A percentile compares a stretch with the other conserved stretches of the same genome.
phyloP scores from a whole-genome alignment of 164 flowering plant species.

The Saururus chinensis region DNA sequence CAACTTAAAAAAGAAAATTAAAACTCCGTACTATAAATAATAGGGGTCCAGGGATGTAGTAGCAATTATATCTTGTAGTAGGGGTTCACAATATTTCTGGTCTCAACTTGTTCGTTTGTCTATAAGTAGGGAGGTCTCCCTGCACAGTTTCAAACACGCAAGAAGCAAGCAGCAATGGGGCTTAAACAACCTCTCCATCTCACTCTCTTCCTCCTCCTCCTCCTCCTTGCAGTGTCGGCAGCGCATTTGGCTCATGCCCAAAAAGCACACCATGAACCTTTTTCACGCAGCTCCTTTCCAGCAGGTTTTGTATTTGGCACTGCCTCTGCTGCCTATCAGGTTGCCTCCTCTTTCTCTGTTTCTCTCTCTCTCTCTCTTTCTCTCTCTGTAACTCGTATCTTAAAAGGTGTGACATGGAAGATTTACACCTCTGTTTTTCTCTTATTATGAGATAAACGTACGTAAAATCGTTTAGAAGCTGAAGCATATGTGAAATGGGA shows the following conservation, averaged over 20 bases:
- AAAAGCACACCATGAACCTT: neutral
- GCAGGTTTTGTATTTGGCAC: constrained; percentile 4
- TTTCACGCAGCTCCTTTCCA: constrained; percentile 1
- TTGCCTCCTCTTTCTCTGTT: neutral
- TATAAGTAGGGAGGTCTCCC: neutral
- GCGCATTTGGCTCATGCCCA: neutral
- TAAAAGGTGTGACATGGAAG: no score
- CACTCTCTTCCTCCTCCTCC: neutral
- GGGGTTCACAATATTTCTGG: no score
- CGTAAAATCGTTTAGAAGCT: neutral
- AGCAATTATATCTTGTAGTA: no score
- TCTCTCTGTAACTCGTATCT: neutral
- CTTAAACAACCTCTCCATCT: neutral
- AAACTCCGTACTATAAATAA: no score
- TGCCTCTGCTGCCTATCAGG: constrained; percentile 7
- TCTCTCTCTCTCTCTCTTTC: neutral
- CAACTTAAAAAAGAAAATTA: no score
- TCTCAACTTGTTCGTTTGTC: no score
- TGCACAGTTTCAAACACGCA: neutral
- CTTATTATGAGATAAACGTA: no score
- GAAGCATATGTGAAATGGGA: neutral
- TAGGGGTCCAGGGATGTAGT: no score
- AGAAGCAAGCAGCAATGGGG: neutral
- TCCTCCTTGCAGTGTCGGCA: neutral
- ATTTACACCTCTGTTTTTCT: neutral